phyloP scores from a whole-genome alignment of 495 filamentous ascomycete species.

The Pyrenula massariospora region DNA sequence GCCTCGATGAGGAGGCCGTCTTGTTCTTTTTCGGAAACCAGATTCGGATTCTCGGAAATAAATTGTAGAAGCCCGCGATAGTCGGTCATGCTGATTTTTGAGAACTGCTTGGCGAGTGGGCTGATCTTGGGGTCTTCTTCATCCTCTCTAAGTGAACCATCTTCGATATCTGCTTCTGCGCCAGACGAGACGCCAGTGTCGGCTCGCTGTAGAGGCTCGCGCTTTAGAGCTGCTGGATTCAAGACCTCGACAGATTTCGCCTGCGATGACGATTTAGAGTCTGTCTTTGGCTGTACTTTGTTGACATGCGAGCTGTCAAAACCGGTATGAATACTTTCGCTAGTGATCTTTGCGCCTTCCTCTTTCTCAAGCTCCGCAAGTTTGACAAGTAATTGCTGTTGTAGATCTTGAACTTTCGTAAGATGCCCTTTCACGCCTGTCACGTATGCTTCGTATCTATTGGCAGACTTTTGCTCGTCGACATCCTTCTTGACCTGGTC shows the following conservation, averaged over 20 bases:
- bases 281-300: conserved; percentile 41
- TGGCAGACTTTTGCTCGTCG: conserved; percentile 51
- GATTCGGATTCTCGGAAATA: conserved; percentile 59
- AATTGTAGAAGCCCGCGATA: conserved; percentile 65
- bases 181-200: conserved; percentile 37
- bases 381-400: conserved; percentile 58
- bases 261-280: conserved; percentile 18
- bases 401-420: conserved; percentile 63
- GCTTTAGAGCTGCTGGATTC: conserved; percentile 46
- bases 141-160: conserved; percentile 38
- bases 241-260: conserved; percentile 59
- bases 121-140: conserved; percentile 67
- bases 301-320: conserved; percentile 73
- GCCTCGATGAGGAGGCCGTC: conserved; percentile 85
- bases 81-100: conserved; percentile 61
- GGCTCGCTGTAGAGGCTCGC: conserved; percentile 14
- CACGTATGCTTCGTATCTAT: conserved; percentile 60
- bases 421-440: conserved; percentile 65
- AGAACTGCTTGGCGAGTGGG: conserved; percentile 64
- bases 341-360: conserved; percentile 84
- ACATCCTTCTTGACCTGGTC: conserved; percentile 91
- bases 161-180: conserved; percentile 46
- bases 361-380: conserved; percentile 77
- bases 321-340: conserved; percentile 80
- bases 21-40: conserved; percentile 78